Evolutionary conservation across 805 yeast genomes (phyloP).

Genomic region (Wickerhamomyces chambardii): DNA sequence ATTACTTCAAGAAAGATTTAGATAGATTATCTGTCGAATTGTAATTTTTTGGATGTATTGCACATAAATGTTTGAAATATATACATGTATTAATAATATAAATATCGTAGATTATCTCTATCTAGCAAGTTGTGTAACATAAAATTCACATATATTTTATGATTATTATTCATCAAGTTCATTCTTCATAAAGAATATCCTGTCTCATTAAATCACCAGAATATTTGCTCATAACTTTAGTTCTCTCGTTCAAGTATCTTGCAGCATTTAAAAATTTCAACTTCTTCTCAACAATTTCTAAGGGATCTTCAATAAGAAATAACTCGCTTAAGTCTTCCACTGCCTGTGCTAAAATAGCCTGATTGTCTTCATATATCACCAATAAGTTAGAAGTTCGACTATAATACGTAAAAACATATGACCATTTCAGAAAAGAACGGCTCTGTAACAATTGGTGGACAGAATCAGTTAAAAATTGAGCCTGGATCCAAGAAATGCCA

Average conservation of each 20-base stretch:
- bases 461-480: slow-evolving; percentile 73
- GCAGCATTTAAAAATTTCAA: slow-evolving; percentile 27
- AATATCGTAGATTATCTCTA: no score
- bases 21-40: no score
- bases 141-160: no score
- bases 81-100: no score
- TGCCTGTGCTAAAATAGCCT: slow-evolving; percentile 49
- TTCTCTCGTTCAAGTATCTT: slow-evolving; percentile 25
- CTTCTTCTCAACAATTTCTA: slow-evolving; percentile 22
- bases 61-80: no score
- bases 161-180: no score
- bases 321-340: slow-evolving; percentile 64
- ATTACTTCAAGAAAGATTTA: slow-evolving; percentile 71
- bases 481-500: slow-evolving; percentile 78
- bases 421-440: slow-evolving; percentile 80
- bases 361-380: slow-evolving; percentile 62
- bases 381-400: slow-evolving; percentile 40
- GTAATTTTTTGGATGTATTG: no score
- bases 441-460: slow-evolving; percentile 56
- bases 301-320: slow-evolving; percentile 33
- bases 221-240: slow-evolving; percentile 26
- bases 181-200: no score
- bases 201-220: slow-evolving; percentile 8
- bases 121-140: no score
- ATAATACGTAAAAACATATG: slow-evolving; percentile 75